Evolutionary conservation across 495 filamentous ascomycete species (phyloP), one percentile per base, ranked within the genome.

Genomic region (Trichoderma orchidacearum): DNA sequence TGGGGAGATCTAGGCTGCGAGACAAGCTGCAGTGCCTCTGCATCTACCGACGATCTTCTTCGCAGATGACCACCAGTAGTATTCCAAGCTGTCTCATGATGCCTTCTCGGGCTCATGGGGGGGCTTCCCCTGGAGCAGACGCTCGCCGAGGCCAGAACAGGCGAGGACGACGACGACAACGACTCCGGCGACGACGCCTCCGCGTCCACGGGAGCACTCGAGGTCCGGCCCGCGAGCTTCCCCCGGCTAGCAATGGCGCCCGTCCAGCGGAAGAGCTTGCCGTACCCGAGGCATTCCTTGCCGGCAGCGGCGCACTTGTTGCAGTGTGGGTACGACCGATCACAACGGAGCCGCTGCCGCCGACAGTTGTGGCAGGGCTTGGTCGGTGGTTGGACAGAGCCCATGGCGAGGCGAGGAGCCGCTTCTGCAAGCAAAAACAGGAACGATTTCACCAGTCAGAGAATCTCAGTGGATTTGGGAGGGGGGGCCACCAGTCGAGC

Each of bases 301-400:
- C 75, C 72, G 27, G 73, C 56, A 35, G 64, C 68, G 31, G 68
- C 66, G 60, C 73, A 77, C 54, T 78, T 76, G 54, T 70, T 64
- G 56, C 80, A 82, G 56, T 66, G 59, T 0, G 79, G 71, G 0
- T 70, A 61, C 2, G 75, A 76, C 30, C 70, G 70, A 56, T 82
- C 80, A 60, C 80, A 82, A 35, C 77, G 74, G 11, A 78, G 70
- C 25, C 76, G 73, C 56, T 75, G 74, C 2, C 68, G 70, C 2
- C 79, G 80, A 58, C 80, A 78, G 63, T 74, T 76, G 61, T 76
- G 75, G 58, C 75, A 78, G 25, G 69, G 30, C 56, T 65, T 68
- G 25, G 29, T 55, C 30, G 53, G 53, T 18, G 53, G 30, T 32
- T 53, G 51, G 17, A 53, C 38, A 9, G 11, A 11, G 53, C 15